Base-by-base conservation (phyloP, 176 grass and related monocot species). In the Cymbopogon citratus region DNA sequence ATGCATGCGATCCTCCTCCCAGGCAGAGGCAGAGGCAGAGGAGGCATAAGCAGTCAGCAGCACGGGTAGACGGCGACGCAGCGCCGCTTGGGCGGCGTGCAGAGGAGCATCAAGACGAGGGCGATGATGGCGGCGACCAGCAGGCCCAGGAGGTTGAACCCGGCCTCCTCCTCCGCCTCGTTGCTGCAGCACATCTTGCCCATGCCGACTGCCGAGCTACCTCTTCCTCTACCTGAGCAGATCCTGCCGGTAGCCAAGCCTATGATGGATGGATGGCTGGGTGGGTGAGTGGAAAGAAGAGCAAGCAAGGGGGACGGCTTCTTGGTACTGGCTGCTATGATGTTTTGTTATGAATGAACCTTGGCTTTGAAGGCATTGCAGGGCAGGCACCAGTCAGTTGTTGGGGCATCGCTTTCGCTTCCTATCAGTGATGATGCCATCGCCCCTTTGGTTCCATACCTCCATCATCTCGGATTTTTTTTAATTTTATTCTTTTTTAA, bases 121-220 rank as follows among this genome's bases (percentile, higher is more conserved):
- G 92, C 95, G 70, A 98, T 89, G 76, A 91, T 52, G 33, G 79
- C 43, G 4, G 92, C 87, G 34, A 94, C 81, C 5, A 98, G 89
- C 2, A 98, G 51, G 12, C 95, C 95, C 88, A 94, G 73, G 26
- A 91, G 1, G 75, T 62, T 83, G 81, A 92, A 85, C 46, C 86
- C 92, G 5, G 78, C 73, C 11, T 87, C 89, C 18, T 91, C 94
- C 24, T 87, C 87, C 5, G 79, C 9, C 52, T 90, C 75, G 6
- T 14, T 70, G 46, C 67, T 70, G 80, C 94, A 97, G 69, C 89
- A 94, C 27, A 94, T 0, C 85, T 97, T 97, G 15, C 89, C 94
- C 94, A 97, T 97, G 70, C 23, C 49, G 48, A 41, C 38, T 40
- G 38, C 38, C 38, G 38, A 40, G 38, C 41, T 44, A 44, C 41